These are phyloP conservation scores for Heritiera fomes DNA, from an alignment of 345 rosid genomes.

Conservation along the genomic window DNA sequence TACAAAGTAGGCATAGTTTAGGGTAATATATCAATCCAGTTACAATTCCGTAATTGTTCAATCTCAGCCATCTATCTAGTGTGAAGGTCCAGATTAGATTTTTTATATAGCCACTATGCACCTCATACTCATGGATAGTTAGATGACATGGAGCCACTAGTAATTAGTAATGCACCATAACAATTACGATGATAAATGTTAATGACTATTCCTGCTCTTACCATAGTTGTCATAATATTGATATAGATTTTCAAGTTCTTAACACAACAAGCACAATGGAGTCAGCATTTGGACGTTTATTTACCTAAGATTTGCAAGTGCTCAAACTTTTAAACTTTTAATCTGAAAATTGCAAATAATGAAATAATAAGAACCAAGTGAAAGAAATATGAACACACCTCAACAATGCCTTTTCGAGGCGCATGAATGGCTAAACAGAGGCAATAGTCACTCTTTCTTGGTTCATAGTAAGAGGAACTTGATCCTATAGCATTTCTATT, in stretches of 20 bases:
- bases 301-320: background rate
- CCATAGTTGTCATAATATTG: background rate
- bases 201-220: background rate
- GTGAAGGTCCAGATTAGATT: background rate
- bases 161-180: background rate
- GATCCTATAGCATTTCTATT: constrained; percentile 51
- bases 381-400: constrained; percentile 44
- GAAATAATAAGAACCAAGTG: background rate
- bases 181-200: background rate
- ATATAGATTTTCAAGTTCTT: background rate
- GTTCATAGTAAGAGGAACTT: constrained; percentile 50
- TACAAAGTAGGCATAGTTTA: background rate
- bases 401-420: constrained; percentile 90
- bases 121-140: background rate
- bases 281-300: background rate
- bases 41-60: background rate
- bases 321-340: background rate
- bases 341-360: background rate
- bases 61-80: background rate
- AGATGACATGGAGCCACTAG: constrained; percentile 3
- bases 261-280: background rate
- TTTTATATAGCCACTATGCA: background rate
- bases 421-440: constrained; percentile 97
- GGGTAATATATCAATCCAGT: background rate
- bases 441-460: constrained; percentile 78